Conservation (phyloP, 2,329 filamentous ascomycete genomes). For the Ascochyta fabae region DNA sequence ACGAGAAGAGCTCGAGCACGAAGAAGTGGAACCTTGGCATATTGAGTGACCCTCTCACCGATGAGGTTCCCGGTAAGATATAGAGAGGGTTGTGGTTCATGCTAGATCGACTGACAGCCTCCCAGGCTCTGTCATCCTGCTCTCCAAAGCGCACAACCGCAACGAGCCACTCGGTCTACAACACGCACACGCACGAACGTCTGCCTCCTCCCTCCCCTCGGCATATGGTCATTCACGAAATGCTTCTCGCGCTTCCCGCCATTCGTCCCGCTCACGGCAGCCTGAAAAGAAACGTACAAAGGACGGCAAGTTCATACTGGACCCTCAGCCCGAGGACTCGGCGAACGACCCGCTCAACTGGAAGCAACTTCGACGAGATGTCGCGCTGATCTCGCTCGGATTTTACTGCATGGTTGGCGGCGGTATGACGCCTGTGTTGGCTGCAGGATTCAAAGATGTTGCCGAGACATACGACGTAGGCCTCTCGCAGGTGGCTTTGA, state of each 20-base stretch:
- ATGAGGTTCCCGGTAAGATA: slow-evolving; percentile 80
- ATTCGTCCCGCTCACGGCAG: slow-evolving; percentile 28
- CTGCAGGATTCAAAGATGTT: slow-evolving; percentile 86
- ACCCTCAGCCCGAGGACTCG: slow-evolving; percentile 91
- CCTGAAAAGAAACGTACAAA: slow-evolving; percentile 73
- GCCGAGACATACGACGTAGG: slow-evolving; percentile 70
- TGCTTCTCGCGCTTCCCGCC: slow-evolving; percentile 30
- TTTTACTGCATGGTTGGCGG: slow-evolving; percentile 94
- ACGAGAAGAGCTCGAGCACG: slow-evolving; percentile 15
- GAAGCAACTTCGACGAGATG: slow-evolving; percentile 80
- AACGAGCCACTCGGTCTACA: slow-evolving; percentile 68
- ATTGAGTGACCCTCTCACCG: slow-evolving; percentile 77
- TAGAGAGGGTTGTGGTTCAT: neutral
- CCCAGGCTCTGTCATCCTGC: slow-evolving; percentile 65
- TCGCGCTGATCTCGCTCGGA: slow-evolving; percentile 79
- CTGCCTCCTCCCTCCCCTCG: slow-evolving; percentile 59
- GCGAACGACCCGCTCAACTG: slow-evolving; percentile 93
- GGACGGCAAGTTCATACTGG: slow-evolving; percentile 84
- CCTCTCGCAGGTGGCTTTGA: slow-evolving; percentile 78
- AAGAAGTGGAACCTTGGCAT: slow-evolving; percentile 72
- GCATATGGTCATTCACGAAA: slow-evolving; percentile 31
- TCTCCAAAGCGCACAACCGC: slow-evolving; percentile 61
- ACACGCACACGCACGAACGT: slow-evolving; percentile 67
- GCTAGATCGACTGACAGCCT: neutral
- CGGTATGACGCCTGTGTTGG: slow-evolving; percentile 88